Evolutionary conservation across 345 rosid species (phyloP).

Genomic region (Nephelium lappaceum): DNA sequence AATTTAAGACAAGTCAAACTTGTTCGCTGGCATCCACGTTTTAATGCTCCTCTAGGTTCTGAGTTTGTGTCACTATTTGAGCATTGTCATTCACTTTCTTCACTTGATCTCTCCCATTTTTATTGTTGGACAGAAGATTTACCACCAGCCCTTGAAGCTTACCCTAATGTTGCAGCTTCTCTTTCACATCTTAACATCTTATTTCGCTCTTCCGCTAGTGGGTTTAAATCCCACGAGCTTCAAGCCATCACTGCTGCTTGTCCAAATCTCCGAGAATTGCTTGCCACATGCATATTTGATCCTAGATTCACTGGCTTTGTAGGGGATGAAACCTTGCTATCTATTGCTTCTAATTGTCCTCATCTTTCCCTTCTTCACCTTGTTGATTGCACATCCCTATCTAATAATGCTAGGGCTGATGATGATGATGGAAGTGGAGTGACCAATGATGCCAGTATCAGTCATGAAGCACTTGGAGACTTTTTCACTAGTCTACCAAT

Average conservation of each 20-base stretch:
- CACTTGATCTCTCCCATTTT: slow-evolving; percentile 69
- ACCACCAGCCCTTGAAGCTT: slow-evolving; percentile 62
- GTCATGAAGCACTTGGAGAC: slow-evolving; percentile 33
- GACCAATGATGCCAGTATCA: slow-evolving; percentile 62
- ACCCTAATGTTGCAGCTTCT: slow-evolving; percentile 44
- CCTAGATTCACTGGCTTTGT: slow-evolving; percentile 72
- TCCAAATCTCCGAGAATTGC: slow-evolving; percentile 52
- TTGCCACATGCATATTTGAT: slow-evolving; percentile 75
- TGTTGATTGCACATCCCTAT: slow-evolving; percentile 52
- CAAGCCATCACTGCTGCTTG: slow-evolving; percentile 58
- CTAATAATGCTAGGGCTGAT: slow-evolving; percentile 34
- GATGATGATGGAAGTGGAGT: slow-evolving; percentile 39
- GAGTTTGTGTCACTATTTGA: slow-evolving; percentile 58
- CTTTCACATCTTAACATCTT: slow-evolving; percentile 63
- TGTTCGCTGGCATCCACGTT: slow-evolving; percentile 87
- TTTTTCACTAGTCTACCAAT: slow-evolving; percentile 52
- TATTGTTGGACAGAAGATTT: slow-evolving; percentile 95
- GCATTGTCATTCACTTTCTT: slow-evolving; percentile 45
- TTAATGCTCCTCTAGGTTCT: slow-evolving; percentile 46
- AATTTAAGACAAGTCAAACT: slow-evolving; percentile 52
- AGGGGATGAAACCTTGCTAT: slow-evolving; percentile 74
- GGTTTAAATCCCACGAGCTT: slow-evolving; percentile 74
- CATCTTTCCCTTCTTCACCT: slow-evolving; percentile 64
- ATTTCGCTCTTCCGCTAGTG: slow-evolving; percentile 64
- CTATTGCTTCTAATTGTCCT: slow-evolving; percentile 67